A percentile compares a stretch with the other conserved stretches of the same genome.
Evolutionary conservation across 106 monocot genomes (phyloP).

Genomic region (Dioscorea dumetorum): DNA sequence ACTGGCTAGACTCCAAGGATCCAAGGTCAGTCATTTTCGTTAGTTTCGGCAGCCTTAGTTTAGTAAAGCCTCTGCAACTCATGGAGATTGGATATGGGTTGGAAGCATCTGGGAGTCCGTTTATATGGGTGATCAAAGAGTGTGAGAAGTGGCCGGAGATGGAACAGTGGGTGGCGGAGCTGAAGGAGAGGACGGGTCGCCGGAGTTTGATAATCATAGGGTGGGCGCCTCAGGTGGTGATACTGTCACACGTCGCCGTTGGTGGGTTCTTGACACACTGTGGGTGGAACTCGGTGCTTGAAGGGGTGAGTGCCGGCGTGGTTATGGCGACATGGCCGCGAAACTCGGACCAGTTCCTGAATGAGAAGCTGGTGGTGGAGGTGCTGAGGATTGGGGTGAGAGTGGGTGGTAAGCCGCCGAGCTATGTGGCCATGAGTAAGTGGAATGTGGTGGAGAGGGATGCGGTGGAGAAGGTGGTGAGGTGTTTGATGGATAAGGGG

Average conservation of each 20-base stretch:
- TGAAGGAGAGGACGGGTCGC: neutral
- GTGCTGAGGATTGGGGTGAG: neutral
- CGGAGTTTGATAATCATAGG: neutral
- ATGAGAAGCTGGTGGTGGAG: neutral
- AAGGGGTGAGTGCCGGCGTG: neutral
- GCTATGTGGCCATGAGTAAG: neutral
- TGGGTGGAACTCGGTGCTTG: constrained; percentile 7
- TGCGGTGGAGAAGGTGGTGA: neutral
- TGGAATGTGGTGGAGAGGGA: neutral
- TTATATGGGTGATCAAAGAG: neutral
- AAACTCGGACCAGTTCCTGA: neutral
- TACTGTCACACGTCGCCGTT: neutral
- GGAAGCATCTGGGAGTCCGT: neutral
- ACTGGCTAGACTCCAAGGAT: too few species aligned
- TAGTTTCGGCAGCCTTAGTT: neutral
- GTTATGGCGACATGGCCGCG: neutral
- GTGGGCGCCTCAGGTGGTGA: neutral
- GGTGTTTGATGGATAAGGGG: neutral
- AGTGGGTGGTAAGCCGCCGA: neutral
- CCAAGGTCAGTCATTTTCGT: neutral
- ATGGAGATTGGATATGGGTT: neutral
- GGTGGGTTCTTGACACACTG: neutral
- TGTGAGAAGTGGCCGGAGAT: neutral
- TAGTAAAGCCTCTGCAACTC: neutral
- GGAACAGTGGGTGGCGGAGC: neutral